Evolutionary conservation across 2,329 filamentous ascomycete genomes (phyloP).

Genomic region (Fusarium sp.): DNA sequence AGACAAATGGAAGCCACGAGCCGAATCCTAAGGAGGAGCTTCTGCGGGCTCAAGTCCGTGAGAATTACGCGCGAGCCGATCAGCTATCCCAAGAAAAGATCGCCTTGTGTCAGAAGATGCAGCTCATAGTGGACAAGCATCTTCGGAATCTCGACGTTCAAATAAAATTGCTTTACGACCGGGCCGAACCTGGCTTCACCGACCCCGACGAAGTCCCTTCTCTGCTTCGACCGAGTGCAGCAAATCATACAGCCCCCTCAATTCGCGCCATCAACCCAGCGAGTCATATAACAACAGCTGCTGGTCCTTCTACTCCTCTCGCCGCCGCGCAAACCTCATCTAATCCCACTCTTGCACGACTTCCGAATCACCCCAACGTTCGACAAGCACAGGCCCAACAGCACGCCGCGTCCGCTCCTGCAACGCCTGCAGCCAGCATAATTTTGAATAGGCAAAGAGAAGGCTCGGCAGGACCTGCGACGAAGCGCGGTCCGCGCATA

Average conservation of each 20-base stretch:
- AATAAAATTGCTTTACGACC: slow-evolving; percentile 70
- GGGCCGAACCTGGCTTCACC: slow-evolving; percentile 69
- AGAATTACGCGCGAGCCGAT: slow-evolving; percentile 76
- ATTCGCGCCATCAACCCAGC: slow-evolving; percentile 58
- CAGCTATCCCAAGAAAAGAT: slow-evolving; percentile 81
- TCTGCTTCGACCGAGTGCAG: slow-evolving; percentile 66
- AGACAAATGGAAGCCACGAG: slow-evolving; percentile 77
- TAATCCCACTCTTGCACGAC: slow-evolving; percentile 57
- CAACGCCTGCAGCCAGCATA: slow-evolving; percentile 70
- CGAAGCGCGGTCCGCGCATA: slow-evolving; percentile 64
- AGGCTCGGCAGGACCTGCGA: slow-evolving; percentile 69
- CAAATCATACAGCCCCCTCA: slow-evolving; percentile 59
- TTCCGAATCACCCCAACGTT: slow-evolving; percentile 58
- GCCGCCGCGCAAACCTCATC: slow-evolving; percentile 49
- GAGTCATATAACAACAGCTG: slow-evolving; percentile 48
- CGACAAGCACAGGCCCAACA: slow-evolving; percentile 63
- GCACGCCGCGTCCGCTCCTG: slow-evolving; percentile 66
- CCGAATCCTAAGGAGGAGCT: slow-evolving; percentile 80
- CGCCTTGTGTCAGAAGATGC: slow-evolving; percentile 72
- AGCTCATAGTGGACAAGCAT: slow-evolving; percentile 70
- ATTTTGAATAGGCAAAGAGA: slow-evolving; percentile 67
- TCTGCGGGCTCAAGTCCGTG: slow-evolving; percentile 72
- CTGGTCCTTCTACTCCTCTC: slow-evolving; percentile 44
- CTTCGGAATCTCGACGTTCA: slow-evolving; percentile 70
- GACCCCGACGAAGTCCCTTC: slow-evolving; percentile 73